Evolutionary conservation across 2,329 filamentous ascomycete genomes (phyloP).

Genomic region (Westerdykella sp.): DNA sequence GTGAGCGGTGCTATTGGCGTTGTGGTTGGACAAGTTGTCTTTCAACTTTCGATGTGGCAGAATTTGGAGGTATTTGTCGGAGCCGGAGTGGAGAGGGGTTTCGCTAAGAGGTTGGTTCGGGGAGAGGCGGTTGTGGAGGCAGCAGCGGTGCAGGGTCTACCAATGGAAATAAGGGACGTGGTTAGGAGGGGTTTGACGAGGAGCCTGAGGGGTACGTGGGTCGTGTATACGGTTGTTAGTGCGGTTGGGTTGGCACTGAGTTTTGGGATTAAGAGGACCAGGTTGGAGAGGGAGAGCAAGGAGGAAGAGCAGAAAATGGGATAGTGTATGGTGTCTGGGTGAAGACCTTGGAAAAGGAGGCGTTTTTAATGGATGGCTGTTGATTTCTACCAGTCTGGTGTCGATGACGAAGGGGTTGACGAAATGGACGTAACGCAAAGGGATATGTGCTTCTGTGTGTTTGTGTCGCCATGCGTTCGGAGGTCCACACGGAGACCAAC

Average conservation of each 20-base stretch:
- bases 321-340: neutral
- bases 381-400: too few relatives aligned
- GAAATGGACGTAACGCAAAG: too few relatives aligned
- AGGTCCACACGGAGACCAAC: too few relatives aligned
- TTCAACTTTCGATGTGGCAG: constrained; percentile 52
- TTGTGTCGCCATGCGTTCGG: too few relatives aligned
- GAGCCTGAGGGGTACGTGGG: constrained; percentile 46
- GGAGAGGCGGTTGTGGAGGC: constrained; percentile 32
- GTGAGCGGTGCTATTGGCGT: constrained; percentile 44
- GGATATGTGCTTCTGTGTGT: too few relatives aligned
- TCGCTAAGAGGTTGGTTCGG: constrained; percentile 21
- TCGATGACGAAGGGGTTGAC: too few relatives aligned
- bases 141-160: constrained; percentile 14
- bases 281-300: constrained; percentile 10
- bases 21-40: constrained; percentile 47
- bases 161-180: constrained; percentile 27
- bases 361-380: too few relatives aligned
- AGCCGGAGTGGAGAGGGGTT: constrained; percentile 13
- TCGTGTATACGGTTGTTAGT: constrained; percentile 44
- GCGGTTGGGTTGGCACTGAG: constrained; percentile 25
- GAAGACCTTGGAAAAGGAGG: too few relatives aligned
- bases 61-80: constrained; percentile 22
- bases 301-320: neutral
- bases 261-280: constrained; percentile 30
- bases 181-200: constrained; percentile 40